phyloP scores from a whole-genome alignment of 2,329 filamentous ascomycete genomes.

The Alternaria hordeiaustralica region DNA sequence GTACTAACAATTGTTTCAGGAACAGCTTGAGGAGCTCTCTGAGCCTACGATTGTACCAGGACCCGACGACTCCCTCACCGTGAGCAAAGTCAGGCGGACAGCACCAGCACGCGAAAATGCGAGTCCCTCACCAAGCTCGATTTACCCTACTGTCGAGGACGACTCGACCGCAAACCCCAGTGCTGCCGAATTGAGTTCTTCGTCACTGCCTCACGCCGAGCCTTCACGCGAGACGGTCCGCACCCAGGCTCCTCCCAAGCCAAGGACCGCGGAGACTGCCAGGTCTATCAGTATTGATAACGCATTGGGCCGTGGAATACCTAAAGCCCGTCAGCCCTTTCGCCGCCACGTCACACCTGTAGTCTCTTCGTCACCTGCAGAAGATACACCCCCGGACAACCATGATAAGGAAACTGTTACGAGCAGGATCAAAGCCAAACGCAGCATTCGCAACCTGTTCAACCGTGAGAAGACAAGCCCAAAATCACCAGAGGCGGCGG shows the following conservation, averaged over 20 bases:
- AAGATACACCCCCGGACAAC: not conserved
- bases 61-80: not conserved
- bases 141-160: not conserved
- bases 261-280: not conserved
- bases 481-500: slow-evolving; percentile 1
- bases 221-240: not conserved
- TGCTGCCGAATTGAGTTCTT: not conserved
- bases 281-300: not conserved
- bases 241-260: not conserved
- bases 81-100: not conserved
- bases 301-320: not conserved
- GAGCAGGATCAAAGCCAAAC: slow-evolving; percentile 26
- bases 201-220: not conserved
- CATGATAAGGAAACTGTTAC: not conserved
- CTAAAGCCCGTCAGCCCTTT: not conserved
- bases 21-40: not conserved
- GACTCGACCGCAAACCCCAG: not conserved
- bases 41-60: not conserved
- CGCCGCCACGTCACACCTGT: not conserved
- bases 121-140: not conserved
- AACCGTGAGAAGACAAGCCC: slow-evolving; percentile 15
- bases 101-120: not conserved
- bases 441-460: slow-evolving; percentile 37
- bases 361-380: not conserved
- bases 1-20: not conserved